Evolutionary conservation across 2,329 filamentous ascomycete genomes (phyloP), one percentile per base, ranked within the genome.

Genomic region (Fulvia fulva): DNA sequence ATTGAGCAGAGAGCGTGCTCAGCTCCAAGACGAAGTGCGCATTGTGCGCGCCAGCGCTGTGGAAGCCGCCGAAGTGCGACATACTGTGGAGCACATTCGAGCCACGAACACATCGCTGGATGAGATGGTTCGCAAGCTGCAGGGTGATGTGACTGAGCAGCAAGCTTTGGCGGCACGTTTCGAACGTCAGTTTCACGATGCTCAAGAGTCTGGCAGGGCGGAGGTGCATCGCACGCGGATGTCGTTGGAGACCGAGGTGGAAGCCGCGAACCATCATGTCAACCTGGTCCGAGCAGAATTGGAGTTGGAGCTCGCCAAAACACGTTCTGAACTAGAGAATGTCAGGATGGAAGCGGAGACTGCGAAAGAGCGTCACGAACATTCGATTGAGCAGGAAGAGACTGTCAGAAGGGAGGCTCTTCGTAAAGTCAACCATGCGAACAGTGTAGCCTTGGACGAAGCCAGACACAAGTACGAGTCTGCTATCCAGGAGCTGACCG

Each of bases 151-250:
- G 68, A 81, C 88, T 67, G 85, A 87, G 63, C 82, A 93, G 56
- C 86, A 93, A 67, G 82, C 87, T 67, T 81, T 83, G 60, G 82
- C 85, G 21, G 81, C 86, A 64, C 83, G 85, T 43, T 88, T 87
- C 70, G 86, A 96, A 73, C 85, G 90, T 53, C 91, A 97, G 68
- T 89, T 93, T 67, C 84, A 91, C 59, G 90, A 96, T 68, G 89
- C 90, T 9, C 85, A 88, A 62, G 90, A 96, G 67, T 87, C 86
- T 51, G 91, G 86, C 57, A 85, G 87, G 43, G 83, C 85, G 37
- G 92, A 97, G 71, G 86, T 95, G 46, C 87, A 93, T 72, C 87
- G 90, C 49, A 90, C 87, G 14, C 88, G 89, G 59, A 84, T 87
- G 62, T 82, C 90, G 4, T 81, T 96, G 79, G 88, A 96, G 72